Evolutionary conservation across 805 yeast species (phyloP).

Genomic region (Wilhelminamyces savonicus): DNA sequence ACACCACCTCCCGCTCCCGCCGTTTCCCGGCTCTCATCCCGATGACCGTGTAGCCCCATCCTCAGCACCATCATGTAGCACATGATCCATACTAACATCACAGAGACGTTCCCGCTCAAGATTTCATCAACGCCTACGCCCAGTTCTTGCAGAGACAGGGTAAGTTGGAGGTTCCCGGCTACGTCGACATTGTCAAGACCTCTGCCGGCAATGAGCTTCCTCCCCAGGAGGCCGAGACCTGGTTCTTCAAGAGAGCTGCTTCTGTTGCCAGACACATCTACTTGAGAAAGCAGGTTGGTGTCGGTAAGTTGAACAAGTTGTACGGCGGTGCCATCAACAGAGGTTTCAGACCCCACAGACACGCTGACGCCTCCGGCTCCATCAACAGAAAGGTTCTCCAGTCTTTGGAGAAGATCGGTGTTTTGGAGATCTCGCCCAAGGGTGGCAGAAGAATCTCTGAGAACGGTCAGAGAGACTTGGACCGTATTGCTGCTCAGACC

Average conservation of each 20-base stretch:
- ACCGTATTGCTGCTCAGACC: constrained; percentile 99
- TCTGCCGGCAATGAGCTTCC: constrained; percentile 98
- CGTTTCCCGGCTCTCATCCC: no score
- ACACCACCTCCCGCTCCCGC: no score
- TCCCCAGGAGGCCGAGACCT: constrained; percentile 98
- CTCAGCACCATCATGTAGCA: no score
- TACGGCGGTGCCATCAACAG: constrained; percentile 99
- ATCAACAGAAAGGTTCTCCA: constrained; percentile 98
- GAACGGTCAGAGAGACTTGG: constrained; percentile 99
- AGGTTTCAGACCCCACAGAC: constrained; percentile 98
- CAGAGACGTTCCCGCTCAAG: constrained; percentile 99
- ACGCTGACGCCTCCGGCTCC: constrained; percentile 98
- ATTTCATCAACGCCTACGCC: constrained; percentile 98
- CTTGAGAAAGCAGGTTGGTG: constrained; percentile 99
- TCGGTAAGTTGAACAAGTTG: constrained; percentile 96
- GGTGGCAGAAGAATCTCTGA: constrained; percentile 99
- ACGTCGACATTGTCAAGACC: constrained; percentile 99
- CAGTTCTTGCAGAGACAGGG: constrained; percentile 99
- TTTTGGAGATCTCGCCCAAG: constrained; percentile 91
- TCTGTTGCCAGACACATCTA: constrained; percentile 99
- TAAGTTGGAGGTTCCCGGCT: constrained; percentile 99
- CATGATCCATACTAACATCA: constrained; percentile 24
- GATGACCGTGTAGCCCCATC: no score
- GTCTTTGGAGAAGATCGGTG: constrained; percentile 97
- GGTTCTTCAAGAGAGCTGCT: constrained; percentile 99